phyloP scores from a whole-genome alignment of 1,284 basidiomycete species.

The Cryptococcus maquisensis region DNA sequence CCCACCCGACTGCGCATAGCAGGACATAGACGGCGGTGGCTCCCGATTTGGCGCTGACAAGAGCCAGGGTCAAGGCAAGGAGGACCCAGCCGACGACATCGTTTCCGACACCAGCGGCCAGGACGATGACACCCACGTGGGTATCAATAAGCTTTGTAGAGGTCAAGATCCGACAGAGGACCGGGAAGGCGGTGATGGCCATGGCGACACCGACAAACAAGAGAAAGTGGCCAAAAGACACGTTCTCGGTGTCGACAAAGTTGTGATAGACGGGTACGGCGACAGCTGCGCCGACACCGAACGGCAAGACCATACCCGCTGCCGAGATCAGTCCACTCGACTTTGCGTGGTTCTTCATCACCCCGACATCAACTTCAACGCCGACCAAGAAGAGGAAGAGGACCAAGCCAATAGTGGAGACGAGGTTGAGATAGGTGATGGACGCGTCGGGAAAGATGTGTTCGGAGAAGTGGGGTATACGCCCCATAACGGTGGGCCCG shows the following conservation, averaged over 20 bases:
- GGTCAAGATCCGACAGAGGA: constrained; percentile 71
- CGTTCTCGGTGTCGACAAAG: constrained; percentile 62
- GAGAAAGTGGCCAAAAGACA: constrained; percentile 80
- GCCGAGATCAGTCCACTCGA: constrained; percentile 59
- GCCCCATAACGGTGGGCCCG: constrained; percentile 63
- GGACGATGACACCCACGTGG: constrained; percentile 84
- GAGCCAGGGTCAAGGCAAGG: constrained; percentile 76
- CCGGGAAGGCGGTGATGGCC: constrained; percentile 89
- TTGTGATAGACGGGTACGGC: constrained; percentile 71
- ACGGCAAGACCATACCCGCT: constrained; percentile 69
- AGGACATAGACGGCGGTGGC: constrained; percentile 75
- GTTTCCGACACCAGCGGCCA: constrained; percentile 91
- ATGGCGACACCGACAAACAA: constrained; percentile 87
- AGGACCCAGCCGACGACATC: constrained; percentile 66
- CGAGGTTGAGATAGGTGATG: constrained; percentile 72
- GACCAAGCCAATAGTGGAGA: constrained; percentile 89
- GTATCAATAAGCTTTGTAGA: constrained; percentile 74
- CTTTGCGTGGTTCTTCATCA: constrained; percentile 73
- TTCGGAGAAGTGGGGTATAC: constrained; percentile 73
- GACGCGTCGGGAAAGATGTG: constrained; percentile 75
- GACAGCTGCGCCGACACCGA: constrained; percentile 78
- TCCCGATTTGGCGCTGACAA: constrained; percentile 66
- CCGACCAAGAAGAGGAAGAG: constrained; percentile 91
- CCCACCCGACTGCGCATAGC: constrained; percentile 75
- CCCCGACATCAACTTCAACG: constrained; percentile 75